A percentile compares a stretch with the other conserved stretches of the same genome.
These are phyloP conservation scores for Vitellaria paradoxa DNA, from an alignment of 179 eudicot genomes.

Conservation along the genomic window DNA sequence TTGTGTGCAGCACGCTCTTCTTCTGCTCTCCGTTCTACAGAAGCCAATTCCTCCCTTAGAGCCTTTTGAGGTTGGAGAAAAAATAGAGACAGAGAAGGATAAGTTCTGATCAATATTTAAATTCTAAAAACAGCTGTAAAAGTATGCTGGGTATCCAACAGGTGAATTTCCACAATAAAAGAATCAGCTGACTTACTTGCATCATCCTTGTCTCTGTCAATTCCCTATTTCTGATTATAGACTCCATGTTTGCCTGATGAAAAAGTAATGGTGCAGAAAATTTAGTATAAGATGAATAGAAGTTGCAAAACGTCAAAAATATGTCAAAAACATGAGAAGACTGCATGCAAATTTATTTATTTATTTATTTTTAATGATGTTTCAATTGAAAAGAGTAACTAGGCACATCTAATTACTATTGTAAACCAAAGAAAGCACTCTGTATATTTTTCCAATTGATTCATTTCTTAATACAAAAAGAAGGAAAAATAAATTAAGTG, in stretches of 20 bases:
- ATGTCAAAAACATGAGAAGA: neutral
- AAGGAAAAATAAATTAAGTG: neutral
- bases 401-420: neutral
- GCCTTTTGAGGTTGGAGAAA: slow-evolving; percentile 43
- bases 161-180: slow-evolving; percentile 6
- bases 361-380: neutral
- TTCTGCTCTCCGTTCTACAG: slow-evolving; percentile 92
- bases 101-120: neutral
- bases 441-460: neutral
- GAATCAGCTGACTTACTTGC: slow-evolving; percentile 63
- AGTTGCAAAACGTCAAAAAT: slow-evolving; percentile 1
- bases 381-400: neutral
- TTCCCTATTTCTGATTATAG: slow-evolving; percentile 90
- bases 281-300: too few relatives aligned
- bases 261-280: slow-evolving; percentile 10
- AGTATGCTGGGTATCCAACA: neutral
- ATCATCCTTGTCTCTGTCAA: slow-evolving; percentile 97
- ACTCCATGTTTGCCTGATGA: slow-evolving; percentile 89
- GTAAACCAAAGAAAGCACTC: neutral
- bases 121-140: slow-evolving; percentile 2
- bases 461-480: neutral
- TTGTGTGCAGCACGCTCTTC: slow-evolving; percentile 96
- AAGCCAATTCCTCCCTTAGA: slow-evolving; percentile 83
- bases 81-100: slow-evolving; percentile 15
- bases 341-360: neutral